Evolutionary conservation across 2,329 filamentous ascomycete species (phyloP), one percentile per base, ranked within the genome.

Genomic region (Xylariaceae sp.): DNA sequence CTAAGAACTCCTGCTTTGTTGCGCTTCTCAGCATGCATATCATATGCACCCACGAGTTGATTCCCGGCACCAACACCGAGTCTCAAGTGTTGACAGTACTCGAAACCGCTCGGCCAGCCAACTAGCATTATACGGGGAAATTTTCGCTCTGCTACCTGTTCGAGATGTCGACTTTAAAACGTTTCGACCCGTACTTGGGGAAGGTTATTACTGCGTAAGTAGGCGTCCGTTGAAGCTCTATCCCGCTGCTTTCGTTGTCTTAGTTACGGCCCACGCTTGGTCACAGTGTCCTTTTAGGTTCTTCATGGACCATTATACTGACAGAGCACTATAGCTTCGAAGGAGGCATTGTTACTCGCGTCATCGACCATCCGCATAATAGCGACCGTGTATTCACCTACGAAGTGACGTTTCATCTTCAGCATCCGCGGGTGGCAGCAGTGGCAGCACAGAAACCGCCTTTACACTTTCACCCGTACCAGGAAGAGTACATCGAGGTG

Each of bases 391-490:
- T 41, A 40, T 67, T 67, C 48, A 57, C 64, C 19, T 66, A 62
- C 50, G 65, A 67, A 37, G 63, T 65, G 21, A 66, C 64, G 15
- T 66, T 66, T 26, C 55, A 55, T 12, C 62, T 67, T 13, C 49
- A 53, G 8, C 63, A 65, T 30, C 65, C 64, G 15, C 61, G 61
- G 10, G 46, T 66, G 2, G 44, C 50, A 13, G 49, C 51, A 0
- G 57, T 67, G 2, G 63, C 62, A n/a, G 54, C 62, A 19, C 56
- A 50, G 47, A 69, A 66, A 47, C 66, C 66, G 13, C 67, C 68
- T 18, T 51, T 66, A 7, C 67, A 70, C 51, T 69, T 70, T 32
- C 68, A 70, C 47, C 65, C 67, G 6, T 61, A 65, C 50, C 68
- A 70, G 47, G 60, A 63, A 30, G 68, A 70, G 54, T 70, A 67